These are phyloP conservation scores for Rubia peregrina DNA, from an alignment of 305 asterid species.

Conservation along the genomic window DNA sequence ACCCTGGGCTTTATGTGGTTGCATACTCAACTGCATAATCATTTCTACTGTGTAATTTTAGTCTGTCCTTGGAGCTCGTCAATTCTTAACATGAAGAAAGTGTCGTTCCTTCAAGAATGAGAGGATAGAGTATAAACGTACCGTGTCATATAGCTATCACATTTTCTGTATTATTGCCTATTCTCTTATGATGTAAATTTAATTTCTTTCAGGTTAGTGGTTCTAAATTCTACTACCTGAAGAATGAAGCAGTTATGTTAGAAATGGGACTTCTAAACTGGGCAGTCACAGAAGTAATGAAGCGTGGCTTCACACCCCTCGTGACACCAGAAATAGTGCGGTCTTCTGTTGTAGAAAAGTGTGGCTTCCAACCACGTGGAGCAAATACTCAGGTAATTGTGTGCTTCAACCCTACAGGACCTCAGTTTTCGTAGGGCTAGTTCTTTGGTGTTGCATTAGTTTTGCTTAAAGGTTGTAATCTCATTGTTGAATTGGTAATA, in stretches of 20 bases:
- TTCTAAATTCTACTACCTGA: slow-evolving; percentile 88
- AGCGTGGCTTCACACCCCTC: slow-evolving; percentile 83
- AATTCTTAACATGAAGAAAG: background rate
- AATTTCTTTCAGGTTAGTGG: slow-evolving; percentile 62
- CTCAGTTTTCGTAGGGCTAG: background rate
- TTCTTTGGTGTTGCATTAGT: background rate
- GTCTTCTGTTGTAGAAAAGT: slow-evolving; percentile 88
- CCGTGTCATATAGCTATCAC: background rate
- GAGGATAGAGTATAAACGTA: background rate
- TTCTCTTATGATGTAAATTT: background rate
- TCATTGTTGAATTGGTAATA: background rate
- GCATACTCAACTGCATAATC: background rate
- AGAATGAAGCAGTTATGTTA: slow-evolving; percentile 87
- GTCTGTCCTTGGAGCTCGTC: background rate
- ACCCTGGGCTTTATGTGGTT: background rate
- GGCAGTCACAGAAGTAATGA: slow-evolving; percentile 89
- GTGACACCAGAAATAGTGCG: slow-evolving; percentile 89
- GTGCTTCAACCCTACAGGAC: background rate
- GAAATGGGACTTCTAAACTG: slow-evolving; percentile 91
- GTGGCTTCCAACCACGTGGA: slow-evolving; percentile 99
- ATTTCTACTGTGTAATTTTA: background rate
- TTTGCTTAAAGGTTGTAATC: background rate
- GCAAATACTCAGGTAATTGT: slow-evolving; percentile 81
- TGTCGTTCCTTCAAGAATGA: background rate
- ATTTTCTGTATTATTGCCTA: background rate